Conservation (phyloP, 169 alveolate species). For the Eimeria maxima region DNA sequence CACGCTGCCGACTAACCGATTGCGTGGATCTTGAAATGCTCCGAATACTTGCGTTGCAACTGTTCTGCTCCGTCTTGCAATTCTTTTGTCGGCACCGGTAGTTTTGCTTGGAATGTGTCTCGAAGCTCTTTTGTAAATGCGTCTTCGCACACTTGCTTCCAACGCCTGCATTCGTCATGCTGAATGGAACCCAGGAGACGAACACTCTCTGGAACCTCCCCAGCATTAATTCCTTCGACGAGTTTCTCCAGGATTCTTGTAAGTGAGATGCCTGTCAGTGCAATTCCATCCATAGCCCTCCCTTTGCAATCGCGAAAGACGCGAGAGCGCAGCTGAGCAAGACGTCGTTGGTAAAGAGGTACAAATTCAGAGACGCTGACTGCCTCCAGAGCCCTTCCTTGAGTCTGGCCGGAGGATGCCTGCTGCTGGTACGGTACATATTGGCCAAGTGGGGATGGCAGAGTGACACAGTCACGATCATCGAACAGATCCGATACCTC, state of each 20-base stretch:
- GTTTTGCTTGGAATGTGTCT: conserved; percentile 67
- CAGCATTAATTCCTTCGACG: conserved; percentile 81
- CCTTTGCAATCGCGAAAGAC: conserved; percentile 78
- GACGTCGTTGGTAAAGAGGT: conserved; percentile 78
- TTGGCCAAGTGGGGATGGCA: conserved; percentile 77
- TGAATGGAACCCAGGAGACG: conserved; percentile 74
- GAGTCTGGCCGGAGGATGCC: conserved; percentile 49
- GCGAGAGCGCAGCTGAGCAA: conserved; percentile 63
- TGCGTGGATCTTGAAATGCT: conserved; percentile 77
- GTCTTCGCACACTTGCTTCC: conserved; percentile 79
- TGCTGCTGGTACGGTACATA: conserved; percentile 24
- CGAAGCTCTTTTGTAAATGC: conserved; percentile 76
- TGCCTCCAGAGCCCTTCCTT: conserved; percentile 75
- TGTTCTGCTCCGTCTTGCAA: conserved; percentile 76
- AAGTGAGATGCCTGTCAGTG: conserved; percentile 68
- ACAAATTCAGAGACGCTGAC: conserved; percentile 76
- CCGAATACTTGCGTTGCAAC: conserved; percentile 66
- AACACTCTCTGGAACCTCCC: conserved; percentile 78
- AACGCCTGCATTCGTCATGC: conserved; percentile 74
- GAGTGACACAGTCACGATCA: conserved; percentile 76
- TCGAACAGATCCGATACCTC: conserved; percentile 69
- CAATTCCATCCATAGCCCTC: conserved; percentile 65
- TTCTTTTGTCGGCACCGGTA: conserved; percentile 67
- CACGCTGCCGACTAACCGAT: conserved; percentile 36
- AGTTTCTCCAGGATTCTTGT: conserved; percentile 63